A percentile compares a stretch with the other conserved stretches of the same genome.
These are phyloP conservation scores for Scutellaria galericulata DNA, from an alignment of 257 asterid genomes.

Conservation along the genomic window DNA sequence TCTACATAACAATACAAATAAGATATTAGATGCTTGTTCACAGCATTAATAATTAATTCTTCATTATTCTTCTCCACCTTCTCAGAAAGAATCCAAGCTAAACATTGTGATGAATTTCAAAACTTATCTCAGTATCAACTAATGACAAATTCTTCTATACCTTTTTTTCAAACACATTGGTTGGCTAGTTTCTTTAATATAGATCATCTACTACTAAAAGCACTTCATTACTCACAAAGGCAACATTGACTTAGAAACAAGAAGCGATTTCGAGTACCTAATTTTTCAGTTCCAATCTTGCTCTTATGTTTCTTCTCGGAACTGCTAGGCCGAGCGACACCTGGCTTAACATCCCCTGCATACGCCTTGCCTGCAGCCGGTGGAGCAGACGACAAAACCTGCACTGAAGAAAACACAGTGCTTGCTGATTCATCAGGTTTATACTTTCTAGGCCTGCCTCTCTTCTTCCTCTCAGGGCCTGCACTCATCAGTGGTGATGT, in stretches of 20 bases:
- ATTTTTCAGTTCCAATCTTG: constrained; percentile 64
- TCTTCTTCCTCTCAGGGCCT: constrained; percentile 77
- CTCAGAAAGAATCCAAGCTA: neutral
- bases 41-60: neutral
- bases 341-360: constrained; percentile 45
- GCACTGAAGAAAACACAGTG: constrained; percentile 52
- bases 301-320: constrained; percentile 71
- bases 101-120: constrained; percentile 6
- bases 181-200: neutral
- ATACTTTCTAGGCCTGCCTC: constrained; percentile 95
- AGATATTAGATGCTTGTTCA: constrained; percentile 17
- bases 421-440: constrained; percentile 57
- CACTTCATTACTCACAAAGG: constrained; percentile 17
- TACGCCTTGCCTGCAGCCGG: constrained; percentile 50
- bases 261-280: constrained; percentile 50
- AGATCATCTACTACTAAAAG: constrained; percentile 3
- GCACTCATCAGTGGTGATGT: constrained; percentile 34
- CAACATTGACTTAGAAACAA: neutral
- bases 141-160: too few relatives aligned
- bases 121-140: neutral
- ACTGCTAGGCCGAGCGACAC: constrained; percentile 33
- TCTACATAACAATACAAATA: constrained; percentile 46
- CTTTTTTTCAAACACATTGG: too few relatives aligned
- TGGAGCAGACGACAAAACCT: constrained; percentile 55
- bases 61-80: neutral